Evolutionary conservation across 805 yeast genomes (phyloP).

Genomic region (Yarrowia sp.): DNA sequence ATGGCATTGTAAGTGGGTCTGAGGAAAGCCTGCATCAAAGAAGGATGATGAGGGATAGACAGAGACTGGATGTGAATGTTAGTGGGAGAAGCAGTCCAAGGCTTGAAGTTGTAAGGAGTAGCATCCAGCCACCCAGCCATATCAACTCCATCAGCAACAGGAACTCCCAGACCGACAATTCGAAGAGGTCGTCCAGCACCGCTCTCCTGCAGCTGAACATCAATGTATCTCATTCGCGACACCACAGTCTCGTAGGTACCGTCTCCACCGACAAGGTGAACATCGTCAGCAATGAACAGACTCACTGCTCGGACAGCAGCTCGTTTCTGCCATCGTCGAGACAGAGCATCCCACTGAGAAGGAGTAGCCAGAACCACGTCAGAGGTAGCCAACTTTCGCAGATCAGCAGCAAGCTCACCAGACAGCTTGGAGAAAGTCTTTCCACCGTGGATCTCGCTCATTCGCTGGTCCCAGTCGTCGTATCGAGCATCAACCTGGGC

Average conservation of each 20-base stretch:
- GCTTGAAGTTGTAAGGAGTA: constrained; percentile 72
- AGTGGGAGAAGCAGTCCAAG: constrained; percentile 62
- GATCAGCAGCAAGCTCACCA: constrained; percentile 63
- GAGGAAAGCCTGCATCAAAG: constrained; percentile 60
- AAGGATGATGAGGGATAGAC: constrained; percentile 58
- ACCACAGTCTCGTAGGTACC: constrained; percentile 79
- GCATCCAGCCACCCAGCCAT: constrained; percentile 89
- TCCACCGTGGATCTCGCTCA: constrained; percentile 58
- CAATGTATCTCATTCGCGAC: constrained; percentile 73
- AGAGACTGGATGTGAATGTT: constrained; percentile 61
- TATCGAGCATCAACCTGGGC: constrained; percentile 58
- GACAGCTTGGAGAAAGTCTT: constrained; percentile 64
- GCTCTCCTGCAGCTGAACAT: constrained; percentile 59
- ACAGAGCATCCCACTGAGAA: constrained; percentile 70
- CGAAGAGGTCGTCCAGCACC: constrained; percentile 52
- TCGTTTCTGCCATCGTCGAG: constrained; percentile 85
- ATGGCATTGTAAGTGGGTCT: constrained; percentile 57
- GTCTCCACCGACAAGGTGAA: constrained; percentile 69
- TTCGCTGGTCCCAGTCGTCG: constrained; percentile 62
- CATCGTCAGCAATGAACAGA: constrained; percentile 73
- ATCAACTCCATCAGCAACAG: constrained; percentile 77
- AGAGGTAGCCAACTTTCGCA: constrained; percentile 61
- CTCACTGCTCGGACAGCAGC: constrained; percentile 70
- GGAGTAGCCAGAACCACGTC: constrained; percentile 83
- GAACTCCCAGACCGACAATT: constrained; percentile 70